A percentile compares a stretch with the other conserved stretches of the same genome.
phyloP scores from a whole-genome alignment of 305 asterid species.

The Fraxinus angustifolia region DNA sequence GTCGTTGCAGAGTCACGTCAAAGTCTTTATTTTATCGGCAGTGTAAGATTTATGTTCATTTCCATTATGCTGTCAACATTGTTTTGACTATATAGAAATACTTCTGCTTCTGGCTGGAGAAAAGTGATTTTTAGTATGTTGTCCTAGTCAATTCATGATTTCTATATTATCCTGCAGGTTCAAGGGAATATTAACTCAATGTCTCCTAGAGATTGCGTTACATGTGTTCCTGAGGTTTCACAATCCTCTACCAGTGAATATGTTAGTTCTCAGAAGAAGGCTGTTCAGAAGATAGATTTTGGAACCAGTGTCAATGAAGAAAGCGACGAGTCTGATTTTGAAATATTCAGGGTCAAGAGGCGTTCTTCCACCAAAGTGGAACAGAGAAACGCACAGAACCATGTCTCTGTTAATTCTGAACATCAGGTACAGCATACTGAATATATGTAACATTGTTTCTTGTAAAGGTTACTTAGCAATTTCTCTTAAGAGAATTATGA shows the following conservation, averaged over 20 bases:
- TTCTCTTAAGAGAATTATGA: background rate
- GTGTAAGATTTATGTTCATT: conserved; percentile 31
- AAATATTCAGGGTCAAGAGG: conserved; percentile 76
- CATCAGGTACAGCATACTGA: conserved; percentile 50
- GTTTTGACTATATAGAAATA: background rate
- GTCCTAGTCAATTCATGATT: conserved; percentile 14
- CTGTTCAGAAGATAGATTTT: conserved; percentile 25
- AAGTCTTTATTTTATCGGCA: conserved; percentile 18
- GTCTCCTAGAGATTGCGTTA: conserved; percentile 26
- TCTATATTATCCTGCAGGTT: conserved; percentile 19
- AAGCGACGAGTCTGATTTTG: conserved; percentile 75
- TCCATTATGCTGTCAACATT: conserved; percentile 10
- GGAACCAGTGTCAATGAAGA: conserved; percentile 39
- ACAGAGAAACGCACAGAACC: conserved; percentile 37
- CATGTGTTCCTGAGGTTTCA: conserved; percentile 27
- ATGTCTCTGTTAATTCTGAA: conserved; percentile 38
- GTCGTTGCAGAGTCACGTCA: conserved; percentile 23
- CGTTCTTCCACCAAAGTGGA: conserved; percentile 57
- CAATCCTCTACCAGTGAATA: conserved; percentile 30
- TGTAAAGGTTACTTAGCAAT: background rate
- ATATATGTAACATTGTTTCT: background rate
- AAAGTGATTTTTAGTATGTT: background rate
- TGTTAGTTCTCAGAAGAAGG: conserved; percentile 26
- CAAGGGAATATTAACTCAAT: conserved; percentile 30
- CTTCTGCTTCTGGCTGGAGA: background rate